Percentiles rank a stretch among this genome's conserved stretches.
phyloP scores from a whole-genome alignment of 305 asterid genomes.

The Petunia hybrid region DNA sequence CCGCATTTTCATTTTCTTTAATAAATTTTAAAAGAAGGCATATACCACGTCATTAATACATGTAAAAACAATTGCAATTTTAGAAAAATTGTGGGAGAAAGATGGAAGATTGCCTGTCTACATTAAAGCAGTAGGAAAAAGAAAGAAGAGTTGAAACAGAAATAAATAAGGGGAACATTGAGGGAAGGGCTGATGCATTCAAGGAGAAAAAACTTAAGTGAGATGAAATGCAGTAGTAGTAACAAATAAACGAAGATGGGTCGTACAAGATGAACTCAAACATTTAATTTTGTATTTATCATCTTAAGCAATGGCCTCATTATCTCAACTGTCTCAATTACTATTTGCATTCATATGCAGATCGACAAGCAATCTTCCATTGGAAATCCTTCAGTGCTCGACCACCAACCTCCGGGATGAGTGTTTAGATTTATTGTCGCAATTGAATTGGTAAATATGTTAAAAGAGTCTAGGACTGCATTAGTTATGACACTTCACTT shows the following conservation, averaged over 20 bases:
- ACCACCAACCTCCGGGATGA: too few species aligned
- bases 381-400: too few species aligned
- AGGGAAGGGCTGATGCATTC: neutral
- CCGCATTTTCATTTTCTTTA: too few species aligned
- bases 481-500: too few species aligned
- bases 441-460: too few species aligned
- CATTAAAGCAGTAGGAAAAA: too few species aligned
- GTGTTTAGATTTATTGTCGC: too few species aligned
- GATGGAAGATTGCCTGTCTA: neutral
- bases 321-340: slow-evolving; percentile 22
- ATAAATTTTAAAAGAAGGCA: too few species aligned
- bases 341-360: slow-evolving; percentile 10
- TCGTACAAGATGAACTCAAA: neutral
- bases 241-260: neutral
- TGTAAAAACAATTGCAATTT: neutral
- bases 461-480: too few species aligned
- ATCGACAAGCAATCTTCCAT: too few species aligned
- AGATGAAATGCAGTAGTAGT: too few species aligned
- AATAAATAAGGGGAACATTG: neutral
- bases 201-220: neutral
- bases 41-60: neutral
- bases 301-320: neutral
- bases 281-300: slow-evolving; percentile 7
- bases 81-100: neutral
- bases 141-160: neutral